Percentiles rank a stretch among this genome's conserved stretches.
Evolutionary conservation across 441 rosid species (phyloP).

Genomic region (Populus hybrid): DNA sequence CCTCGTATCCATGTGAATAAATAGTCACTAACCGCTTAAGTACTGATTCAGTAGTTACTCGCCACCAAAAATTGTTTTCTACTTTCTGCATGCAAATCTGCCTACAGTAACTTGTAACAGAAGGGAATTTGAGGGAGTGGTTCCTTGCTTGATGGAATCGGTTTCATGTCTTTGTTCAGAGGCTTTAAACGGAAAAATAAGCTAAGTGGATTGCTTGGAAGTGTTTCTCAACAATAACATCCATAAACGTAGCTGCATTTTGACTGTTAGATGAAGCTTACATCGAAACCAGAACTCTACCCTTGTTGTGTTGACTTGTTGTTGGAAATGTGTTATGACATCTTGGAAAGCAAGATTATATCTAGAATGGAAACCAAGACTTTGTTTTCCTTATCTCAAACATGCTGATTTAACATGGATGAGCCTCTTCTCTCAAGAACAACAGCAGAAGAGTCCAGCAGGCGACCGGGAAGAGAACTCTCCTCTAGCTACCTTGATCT

Average conservation of each 20-base stretch:
- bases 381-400: not conserved
- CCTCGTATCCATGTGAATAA: no score
- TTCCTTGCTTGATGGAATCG: not conserved
- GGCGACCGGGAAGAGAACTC: conserved; percentile 20
- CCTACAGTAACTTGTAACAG: not conserved
- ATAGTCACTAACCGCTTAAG: no score
- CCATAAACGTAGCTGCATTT: not conserved
- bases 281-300: not conserved
- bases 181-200: not conserved
- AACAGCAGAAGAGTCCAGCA: conserved; percentile 17
- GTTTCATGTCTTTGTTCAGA: not conserved
- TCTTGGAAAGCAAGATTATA: not conserved
- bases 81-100: not conserved
- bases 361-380: not conserved
- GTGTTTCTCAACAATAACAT: not conserved
- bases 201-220: not conserved
- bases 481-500: conserved; percentile 30
- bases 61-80: no score
- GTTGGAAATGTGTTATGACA: not conserved
- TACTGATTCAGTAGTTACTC: no score
- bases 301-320: not conserved
- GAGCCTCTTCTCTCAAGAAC: conserved; percentile 37
- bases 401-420: conserved; percentile 35
- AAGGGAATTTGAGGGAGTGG: not conserved
- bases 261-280: not conserved